Base-by-base conservation (phyloP, 2,329 filamentous ascomycete genomes). In the Colletotrichum melonis region DNA sequence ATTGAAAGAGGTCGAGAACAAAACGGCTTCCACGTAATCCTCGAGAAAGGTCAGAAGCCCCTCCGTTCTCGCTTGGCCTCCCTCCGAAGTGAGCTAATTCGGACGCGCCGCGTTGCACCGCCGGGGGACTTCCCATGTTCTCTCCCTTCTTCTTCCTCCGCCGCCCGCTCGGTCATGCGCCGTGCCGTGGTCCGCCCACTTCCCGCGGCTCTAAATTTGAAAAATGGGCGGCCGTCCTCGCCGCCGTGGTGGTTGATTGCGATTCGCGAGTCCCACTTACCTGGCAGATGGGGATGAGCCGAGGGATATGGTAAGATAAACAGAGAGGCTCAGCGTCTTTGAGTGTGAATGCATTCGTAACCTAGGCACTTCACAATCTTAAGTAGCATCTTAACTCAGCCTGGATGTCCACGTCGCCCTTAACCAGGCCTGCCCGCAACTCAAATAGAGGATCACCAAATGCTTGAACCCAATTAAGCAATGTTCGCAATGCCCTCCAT, bases 111-210 rank as follows among this genome's bases (percentile, higher is more conserved):
- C 38, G 42, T 49, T 42, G 38, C 38, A 42, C 38, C 38, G 38
- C 69, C 64, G 57, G 64, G 58, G 49, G 5, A n/a, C 19, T n/a
- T 24, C 38, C 38, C 35, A 22, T 49, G 8, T 8, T 46, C 35
- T 38, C 5, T 19, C 24, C 63, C 35, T 42, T 42, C 26, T 11
- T 49, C n/a, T 19, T 52, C 32, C 16, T 42, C 46, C 55, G 59
- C 66, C 22, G 54, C 58, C 42, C 57, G 42, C 63, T 71, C 63
- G 63, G 63, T 67, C 63, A 71, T 60, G 63, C 63, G 65, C 58
- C 69, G 70, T 30, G 63, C 19, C 55, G 56, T 56, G 32, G 32
- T 49, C 16, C 67, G 67, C 60, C 71, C 67, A 70, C 71, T 57
- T 73, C 26, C 71, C 71, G 42, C 42, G 67, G 67, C 35, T 9